These are phyloP conservation scores for Neofusicoccum kwambonambiense DNA, from an alignment of 2,329 filamentous ascomycete genomes.

Conservation along the genomic window DNA sequence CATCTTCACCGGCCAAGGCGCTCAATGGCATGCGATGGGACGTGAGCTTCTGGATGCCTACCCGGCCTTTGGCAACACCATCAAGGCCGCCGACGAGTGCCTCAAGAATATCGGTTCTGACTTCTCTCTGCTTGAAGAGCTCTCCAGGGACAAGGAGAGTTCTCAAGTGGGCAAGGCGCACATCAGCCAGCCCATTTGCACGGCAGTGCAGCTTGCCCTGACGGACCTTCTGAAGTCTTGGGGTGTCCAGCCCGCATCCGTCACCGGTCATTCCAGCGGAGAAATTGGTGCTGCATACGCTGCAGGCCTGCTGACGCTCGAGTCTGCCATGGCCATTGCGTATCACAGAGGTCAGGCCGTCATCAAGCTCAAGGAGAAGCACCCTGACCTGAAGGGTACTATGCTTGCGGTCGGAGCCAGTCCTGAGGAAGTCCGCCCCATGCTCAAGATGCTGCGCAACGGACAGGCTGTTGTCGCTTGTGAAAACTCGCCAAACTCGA, in stretches of 20 bases:
- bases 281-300: slow-evolving; percentile 34
- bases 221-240: slow-evolving; percentile 28
- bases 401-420: slow-evolving; percentile 17
- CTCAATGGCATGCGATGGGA: slow-evolving; percentile 25
- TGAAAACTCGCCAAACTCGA: slow-evolving; percentile 41
- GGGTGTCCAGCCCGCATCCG: slow-evolving; percentile 26
- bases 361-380: slow-evolving; percentile 5
- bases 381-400: not conserved
- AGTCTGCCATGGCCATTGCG: slow-evolving; percentile 27
- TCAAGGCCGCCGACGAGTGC: slow-evolving; percentile 2
- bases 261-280: slow-evolving; percentile 31
- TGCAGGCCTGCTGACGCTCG: slow-evolving; percentile 21
- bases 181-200: slow-evolving; percentile 28
- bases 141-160: slow-evolving; percentile 23
- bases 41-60: slow-evolving; percentile 20
- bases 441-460: not conserved
- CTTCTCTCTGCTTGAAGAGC: slow-evolving; percentile 25
- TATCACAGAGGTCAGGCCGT: slow-evolving; percentile 24
- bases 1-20: slow-evolving; percentile 35
- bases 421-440: not conserved
- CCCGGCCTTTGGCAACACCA: not conserved
- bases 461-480: slow-evolving; percentile 25
- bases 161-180: slow-evolving; percentile 25
- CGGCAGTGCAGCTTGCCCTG: slow-evolving; percentile 30
- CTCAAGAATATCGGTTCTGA: slow-evolving; percentile 19